Evolutionary conservation across 2,329 filamentous ascomycete genomes (phyloP), one percentile per base, ranked within the genome.

Genomic region (Cercospora citrullina): DNA sequence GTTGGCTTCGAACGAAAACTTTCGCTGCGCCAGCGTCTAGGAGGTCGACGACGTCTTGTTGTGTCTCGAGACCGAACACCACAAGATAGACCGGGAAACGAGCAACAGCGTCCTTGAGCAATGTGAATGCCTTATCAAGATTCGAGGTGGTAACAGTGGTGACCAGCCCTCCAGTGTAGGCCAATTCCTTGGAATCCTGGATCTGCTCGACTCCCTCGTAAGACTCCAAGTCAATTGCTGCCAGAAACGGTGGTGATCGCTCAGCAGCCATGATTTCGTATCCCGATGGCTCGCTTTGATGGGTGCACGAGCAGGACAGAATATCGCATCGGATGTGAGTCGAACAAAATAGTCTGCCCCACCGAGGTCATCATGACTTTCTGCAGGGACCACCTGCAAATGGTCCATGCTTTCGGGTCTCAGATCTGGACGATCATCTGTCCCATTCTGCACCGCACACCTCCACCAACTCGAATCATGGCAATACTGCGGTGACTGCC

Each of bases 21-120:
- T 90, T 95, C 63, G 89, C 87, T 6, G 93, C 93, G 68, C 95
- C 95, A 71, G 89, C 87, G 78, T 99, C 92, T 65, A 99, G 87
- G 39, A 98, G 85, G 58, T 91, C 87, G 64, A 94, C 82, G 39
- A 98, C 84, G 71, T 96, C 91, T 72, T 93, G 90, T 65, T 84
- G 83, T 10, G 89, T 88, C 33, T 86, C 79, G 45, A 98, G 84
- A 23, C 82, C 81, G 4, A 91, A 90, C 61, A 89, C 93, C 75
- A 97, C 92, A 72, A 97, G 87, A 78, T 91, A 93, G 71, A 91
- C 87, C 72, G 84, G 79, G 63, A 87, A 85, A 8, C 80, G 79
- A 64, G 83, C 81, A 71, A 88, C 85, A 51, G 88, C 86, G 62
- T 84, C 79, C 64, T 84, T 84, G 51, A 90, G 81, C 75, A 90